phyloP scores from a whole-genome alignment of 495 filamentous ascomycete species.

The Trichodelitschia bisporula region DNA sequence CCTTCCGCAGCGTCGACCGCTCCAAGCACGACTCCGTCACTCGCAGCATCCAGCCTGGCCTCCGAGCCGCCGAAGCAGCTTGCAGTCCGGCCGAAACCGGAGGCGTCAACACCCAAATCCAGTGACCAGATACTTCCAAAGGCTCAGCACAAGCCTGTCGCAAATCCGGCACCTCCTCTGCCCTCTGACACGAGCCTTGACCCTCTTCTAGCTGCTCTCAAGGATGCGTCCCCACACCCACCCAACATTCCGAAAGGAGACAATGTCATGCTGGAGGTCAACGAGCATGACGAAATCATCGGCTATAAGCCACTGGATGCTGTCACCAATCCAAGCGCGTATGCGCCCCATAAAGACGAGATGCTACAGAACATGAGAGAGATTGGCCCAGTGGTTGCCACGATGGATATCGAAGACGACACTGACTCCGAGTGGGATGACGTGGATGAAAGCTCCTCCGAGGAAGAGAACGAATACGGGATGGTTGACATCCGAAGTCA shows the following conservation, averaged over 20 bases:
- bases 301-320: conserved; percentile 15
- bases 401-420: conserved; percentile 56
- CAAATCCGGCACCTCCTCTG: too few relatives aligned
- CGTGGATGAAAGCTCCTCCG: conserved; percentile 13
- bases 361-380: conserved; percentile 75
- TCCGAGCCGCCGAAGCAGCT: too few relatives aligned
- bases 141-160: conserved; percentile 11
- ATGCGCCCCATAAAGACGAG: conserved; percentile 55
- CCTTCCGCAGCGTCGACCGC: background rate
- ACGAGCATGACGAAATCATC: conserved; percentile 15
- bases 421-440: conserved; percentile 27
- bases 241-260: conserved; percentile 9
- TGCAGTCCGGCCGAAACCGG: background rate
- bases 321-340: conserved; percentile 49
- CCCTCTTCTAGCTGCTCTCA: conserved; percentile 2
- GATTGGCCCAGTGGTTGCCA: conserved; percentile 77
- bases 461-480: conserved; percentile 28
- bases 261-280: conserved; percentile 12
- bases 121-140: conserved; percentile 8
- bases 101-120: background rate
- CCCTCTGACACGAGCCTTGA: conserved; percentile 22
- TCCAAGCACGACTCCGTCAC: background rate
- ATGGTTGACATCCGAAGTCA: too few relatives aligned
- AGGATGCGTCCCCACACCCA: conserved; percentile 4
- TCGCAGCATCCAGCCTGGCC: too few relatives aligned